Percentiles rank a stretch among this genome's conserved stretches.
These are phyloP conservation scores for Metarhizium guizhouense DNA, from an alignment of 2,329 filamentous ascomycete species.

Conservation along the genomic window DNA sequence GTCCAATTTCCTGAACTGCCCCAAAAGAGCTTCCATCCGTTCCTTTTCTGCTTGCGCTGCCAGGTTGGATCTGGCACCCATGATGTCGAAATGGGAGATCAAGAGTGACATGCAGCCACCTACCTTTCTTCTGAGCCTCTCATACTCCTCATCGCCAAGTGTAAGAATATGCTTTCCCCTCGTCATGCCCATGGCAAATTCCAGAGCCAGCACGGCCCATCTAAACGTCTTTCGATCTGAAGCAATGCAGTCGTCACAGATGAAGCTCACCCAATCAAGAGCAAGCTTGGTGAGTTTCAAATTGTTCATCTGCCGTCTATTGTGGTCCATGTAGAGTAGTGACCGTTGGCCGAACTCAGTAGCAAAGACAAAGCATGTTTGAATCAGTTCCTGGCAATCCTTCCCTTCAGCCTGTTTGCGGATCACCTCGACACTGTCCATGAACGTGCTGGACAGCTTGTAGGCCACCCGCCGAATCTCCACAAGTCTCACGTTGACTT, in stretches of 20 bases:
- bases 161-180: constrained; percentile 87
- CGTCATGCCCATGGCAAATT: constrained; percentile 97
- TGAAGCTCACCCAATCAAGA: constrained; percentile 95
- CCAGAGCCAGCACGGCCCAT: constrained; percentile 90
- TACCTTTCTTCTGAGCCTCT: constrained; percentile 74
- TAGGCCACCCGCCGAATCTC: constrained; percentile 95
- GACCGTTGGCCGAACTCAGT: constrained; percentile 97
- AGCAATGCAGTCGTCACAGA: constrained; percentile 92
- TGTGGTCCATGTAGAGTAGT: constrained; percentile 90
- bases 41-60: constrained; percentile 93
- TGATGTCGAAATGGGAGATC: constrained; percentile 98
- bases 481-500: constrained; percentile 82
- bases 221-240: constrained; percentile 93
- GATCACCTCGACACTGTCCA: constrained; percentile 96
- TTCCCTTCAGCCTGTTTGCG: constrained; percentile 74
- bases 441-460: constrained; percentile 94
- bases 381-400: constrained; percentile 90
- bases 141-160: constrained; percentile 81
- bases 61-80: constrained; percentile 88
- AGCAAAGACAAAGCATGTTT: constrained; percentile 97
- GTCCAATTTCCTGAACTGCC: constrained; percentile 69
- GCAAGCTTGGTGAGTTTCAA: constrained; percentile 88
- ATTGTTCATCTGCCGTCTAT: constrained; percentile 93
- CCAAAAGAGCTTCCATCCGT: constrained; percentile 69
- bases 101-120: constrained; percentile 95